Evolutionary conservation across 306 rosid species (phyloP).

Genomic region (Vigna mungo): DNA sequence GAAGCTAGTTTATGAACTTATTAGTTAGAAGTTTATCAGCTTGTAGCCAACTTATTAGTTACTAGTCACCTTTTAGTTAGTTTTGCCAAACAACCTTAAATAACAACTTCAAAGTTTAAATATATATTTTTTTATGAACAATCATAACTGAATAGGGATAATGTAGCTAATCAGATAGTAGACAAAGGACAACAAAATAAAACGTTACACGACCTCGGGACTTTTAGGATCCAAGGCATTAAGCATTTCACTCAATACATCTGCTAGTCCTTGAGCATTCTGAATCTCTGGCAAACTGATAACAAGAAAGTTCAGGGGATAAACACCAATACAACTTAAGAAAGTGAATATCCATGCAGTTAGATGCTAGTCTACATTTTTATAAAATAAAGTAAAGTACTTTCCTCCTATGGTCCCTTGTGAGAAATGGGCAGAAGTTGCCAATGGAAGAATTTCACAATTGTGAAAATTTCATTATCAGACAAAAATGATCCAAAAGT

Average conservation of each 20-base stretch:
- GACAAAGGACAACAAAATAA: conserved; percentile 8
- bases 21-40: too few relatives aligned
- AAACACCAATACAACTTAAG: conserved; percentile 2
- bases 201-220: conserved; percentile 60
- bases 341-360: background rate
- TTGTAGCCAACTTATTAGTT: too few relatives aligned
- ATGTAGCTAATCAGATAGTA: conserved; percentile 32
- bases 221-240: conserved; percentile 80
- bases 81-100: background rate
- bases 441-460: background rate
- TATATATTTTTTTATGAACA: conserved; percentile 24
- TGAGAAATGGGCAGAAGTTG: background rate
- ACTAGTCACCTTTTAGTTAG: too few relatives aligned
- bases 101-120: conserved; percentile 35
- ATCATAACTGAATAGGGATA: conserved; percentile 29
- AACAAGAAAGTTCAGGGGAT: conserved; percentile 38
- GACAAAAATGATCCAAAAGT: background rate
- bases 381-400: background rate
- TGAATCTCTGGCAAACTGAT: conserved; percentile 79
- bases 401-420: background rate
- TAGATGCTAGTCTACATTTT: background rate
- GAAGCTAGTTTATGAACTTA: too few relatives aligned
- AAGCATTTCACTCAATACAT: conserved; percentile 90
- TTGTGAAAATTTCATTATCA: background rate
- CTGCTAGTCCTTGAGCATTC: conserved; percentile 82